phyloP scores from a whole-genome alignment of 371 early-diverging fungal genomes.

The Basidiobolus meristosporus region DNA sequence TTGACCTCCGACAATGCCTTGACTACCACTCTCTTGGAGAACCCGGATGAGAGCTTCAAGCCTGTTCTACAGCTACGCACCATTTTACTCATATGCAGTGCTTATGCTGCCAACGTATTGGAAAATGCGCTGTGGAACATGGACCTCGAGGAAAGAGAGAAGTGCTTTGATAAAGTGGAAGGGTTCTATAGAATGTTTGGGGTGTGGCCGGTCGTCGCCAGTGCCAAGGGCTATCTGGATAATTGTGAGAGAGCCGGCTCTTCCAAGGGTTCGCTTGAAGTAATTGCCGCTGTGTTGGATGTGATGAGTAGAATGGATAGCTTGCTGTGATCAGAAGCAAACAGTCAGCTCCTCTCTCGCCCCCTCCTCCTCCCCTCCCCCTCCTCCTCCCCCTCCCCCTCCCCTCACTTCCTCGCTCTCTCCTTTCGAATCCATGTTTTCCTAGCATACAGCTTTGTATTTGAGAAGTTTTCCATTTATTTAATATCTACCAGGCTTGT shows the following conservation, averaged over 20 bases:
- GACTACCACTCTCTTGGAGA: slow-evolving; percentile 13
- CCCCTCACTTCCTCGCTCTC: no score
- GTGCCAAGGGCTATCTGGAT: neutral
- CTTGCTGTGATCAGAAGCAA: slow-evolving; percentile 52
- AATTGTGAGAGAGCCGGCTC: slow-evolving; percentile 14
- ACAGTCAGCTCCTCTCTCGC: no score
- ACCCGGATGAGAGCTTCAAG: no score
- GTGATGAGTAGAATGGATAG: slow-evolving; percentile 81
- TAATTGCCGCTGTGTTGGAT: slow-evolving; percentile 53
- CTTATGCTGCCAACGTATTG: slow-evolving; percentile 87
- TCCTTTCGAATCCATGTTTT: no score
- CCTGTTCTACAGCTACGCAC: slow-evolving; percentile 37
- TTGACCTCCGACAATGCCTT: slow-evolving; percentile 18
- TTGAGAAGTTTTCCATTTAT: no score
- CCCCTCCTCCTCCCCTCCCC: no score
- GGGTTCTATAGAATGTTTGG: slow-evolving; percentile 75
- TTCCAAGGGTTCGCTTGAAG: slow-evolving; percentile 33
- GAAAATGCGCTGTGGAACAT: slow-evolving; percentile 80
- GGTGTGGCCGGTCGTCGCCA: slow-evolving; percentile 38
- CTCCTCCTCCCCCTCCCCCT: no score
- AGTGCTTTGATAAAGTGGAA: slow-evolving; percentile 73
- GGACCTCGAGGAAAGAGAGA: slow-evolving; percentile 68
- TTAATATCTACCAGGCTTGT: no score
- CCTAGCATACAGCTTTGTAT: no score
- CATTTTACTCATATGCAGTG: slow-evolving; percentile 84